Evolutionary conservation across 2,329 filamentous ascomycete genomes (phyloP).

Genomic region (Aspergillus spinulosporus): DNA sequence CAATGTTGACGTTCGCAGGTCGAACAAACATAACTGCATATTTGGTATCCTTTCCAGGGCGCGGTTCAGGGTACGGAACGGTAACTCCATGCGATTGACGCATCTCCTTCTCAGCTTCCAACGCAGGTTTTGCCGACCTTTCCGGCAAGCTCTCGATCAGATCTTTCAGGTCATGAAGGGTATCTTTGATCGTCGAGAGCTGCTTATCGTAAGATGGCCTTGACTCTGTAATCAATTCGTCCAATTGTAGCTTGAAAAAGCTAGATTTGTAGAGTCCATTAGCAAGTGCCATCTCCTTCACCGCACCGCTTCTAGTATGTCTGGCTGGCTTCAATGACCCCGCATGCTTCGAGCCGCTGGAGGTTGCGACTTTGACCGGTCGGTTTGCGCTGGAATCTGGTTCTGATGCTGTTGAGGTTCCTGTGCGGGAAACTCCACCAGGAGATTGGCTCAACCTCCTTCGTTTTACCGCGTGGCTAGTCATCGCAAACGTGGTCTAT

Average conservation of each 20-base stretch:
- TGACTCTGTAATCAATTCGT: conserved; percentile 61
- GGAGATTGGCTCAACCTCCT: conserved; percentile 48
- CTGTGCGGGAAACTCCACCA: conserved; percentile 1
- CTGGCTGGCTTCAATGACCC: conserved; percentile 8
- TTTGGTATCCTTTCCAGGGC: conserved; percentile 70
- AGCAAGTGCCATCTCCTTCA: conserved; percentile 38
- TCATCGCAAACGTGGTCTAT: conserved; percentile 27
- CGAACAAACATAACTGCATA: conserved; percentile 79
- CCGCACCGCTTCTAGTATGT: conserved; percentile 28
- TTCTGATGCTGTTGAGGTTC: conserved; percentile 21
- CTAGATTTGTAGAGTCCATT: conserved; percentile 64
- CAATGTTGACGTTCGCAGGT: conserved; percentile 78
- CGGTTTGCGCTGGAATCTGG: conserved; percentile 25
- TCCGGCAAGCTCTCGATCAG: conserved; percentile 59
- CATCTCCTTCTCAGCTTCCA: conserved; percentile 66
- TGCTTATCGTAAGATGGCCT: conserved; percentile 60
- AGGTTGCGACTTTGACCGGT: conserved; percentile 21
- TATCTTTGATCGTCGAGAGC: conserved; percentile 54
- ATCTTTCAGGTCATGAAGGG: conserved; percentile 56
- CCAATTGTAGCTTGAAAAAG: conserved; percentile 67
- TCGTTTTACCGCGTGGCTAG: conserved; percentile 43
- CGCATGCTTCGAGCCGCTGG: conserved; percentile 8
- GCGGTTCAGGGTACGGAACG: conserved; percentile 84
- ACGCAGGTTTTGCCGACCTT: conserved; percentile 53
- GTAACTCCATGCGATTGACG: conserved; percentile 66